Conservation (phyloP, 345 rosid species). For the Geranium brycei region DNA sequence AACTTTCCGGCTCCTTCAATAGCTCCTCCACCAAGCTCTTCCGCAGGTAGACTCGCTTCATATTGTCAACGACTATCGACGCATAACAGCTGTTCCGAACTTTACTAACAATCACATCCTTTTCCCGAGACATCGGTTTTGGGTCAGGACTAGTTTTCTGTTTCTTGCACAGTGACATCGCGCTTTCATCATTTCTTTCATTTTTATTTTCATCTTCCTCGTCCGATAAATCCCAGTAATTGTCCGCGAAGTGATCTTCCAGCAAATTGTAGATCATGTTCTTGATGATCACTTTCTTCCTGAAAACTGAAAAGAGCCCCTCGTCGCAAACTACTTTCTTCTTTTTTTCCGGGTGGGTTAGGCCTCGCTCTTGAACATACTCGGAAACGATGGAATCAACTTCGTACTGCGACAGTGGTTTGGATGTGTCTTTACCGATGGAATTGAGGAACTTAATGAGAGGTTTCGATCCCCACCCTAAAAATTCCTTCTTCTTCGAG, state of each 20-base stretch:
- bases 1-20: conserved; percentile 26
- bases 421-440: conserved; percentile 24
- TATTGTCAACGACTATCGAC: conserved; percentile 25
- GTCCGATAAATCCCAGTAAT: conserved; percentile 13
- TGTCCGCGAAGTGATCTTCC: conserved; percentile 28
- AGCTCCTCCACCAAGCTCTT: conserved; percentile 38
- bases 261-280: conserved; percentile 22
- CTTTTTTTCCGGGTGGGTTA: conserved; percentile 26
- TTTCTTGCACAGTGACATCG: conserved; percentile 9
- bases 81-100: conserved; percentile 24
- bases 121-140: conserved; percentile 9
- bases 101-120: conserved; percentile 12
- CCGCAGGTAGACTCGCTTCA: conserved; percentile 38
- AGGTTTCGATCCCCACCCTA: conserved; percentile 42
- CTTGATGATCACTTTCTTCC: conserved; percentile 26
- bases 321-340: conserved; percentile 36
- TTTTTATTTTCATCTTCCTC: conserved; percentile 13
- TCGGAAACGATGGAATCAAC: conserved; percentile 17
- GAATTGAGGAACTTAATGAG: conserved; percentile 31
- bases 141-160: conserved; percentile 3
- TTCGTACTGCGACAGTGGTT: conserved; percentile 22
- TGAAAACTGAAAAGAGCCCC: conserved; percentile 24
- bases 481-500: conserved; percentile 13
- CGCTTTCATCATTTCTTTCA: neutral
- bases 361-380: conserved; percentile 27